A percentile compares a stretch with the other conserved stretches of the same genome.
phyloP scores from a whole-genome alignment of 208 protist species.

The Trypanosoma conorhini region DNA sequence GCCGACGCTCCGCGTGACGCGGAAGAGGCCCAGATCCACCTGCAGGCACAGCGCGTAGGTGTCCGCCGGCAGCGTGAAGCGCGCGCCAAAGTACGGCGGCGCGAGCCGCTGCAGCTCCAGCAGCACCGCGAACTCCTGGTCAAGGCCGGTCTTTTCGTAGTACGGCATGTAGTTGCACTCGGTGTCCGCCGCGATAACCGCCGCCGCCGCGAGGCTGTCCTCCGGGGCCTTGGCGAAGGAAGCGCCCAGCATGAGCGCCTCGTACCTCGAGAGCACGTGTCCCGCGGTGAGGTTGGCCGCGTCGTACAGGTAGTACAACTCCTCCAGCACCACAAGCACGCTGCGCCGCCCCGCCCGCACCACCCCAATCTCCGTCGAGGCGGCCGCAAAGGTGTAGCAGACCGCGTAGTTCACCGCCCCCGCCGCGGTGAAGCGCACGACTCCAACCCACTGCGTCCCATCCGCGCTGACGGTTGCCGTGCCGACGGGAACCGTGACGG shows the following conservation, averaged over 20 bases:
- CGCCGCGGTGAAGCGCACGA: constrained; percentile 54
- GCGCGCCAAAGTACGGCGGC: constrained; percentile 30
- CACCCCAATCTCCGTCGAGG: constrained; percentile 64
- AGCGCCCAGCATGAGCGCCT: constrained; percentile 62
- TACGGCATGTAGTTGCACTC: constrained; percentile 89
- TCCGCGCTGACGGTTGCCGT: constrained; percentile 35
- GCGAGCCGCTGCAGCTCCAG: constrained; percentile 19
- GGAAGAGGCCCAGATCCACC: constrained; percentile 54
- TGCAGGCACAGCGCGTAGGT: constrained; percentile 80
- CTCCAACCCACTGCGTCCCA: constrained; percentile 63
- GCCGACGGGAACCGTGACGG: constrained; percentile 43
- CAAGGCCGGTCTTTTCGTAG: constrained; percentile 26
- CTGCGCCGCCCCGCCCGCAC: constrained; percentile 37
- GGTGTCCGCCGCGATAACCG: constrained; percentile 39
- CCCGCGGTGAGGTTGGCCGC: constrained; percentile 42
- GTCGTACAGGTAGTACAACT: constrained; percentile 66
- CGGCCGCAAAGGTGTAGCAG: constrained; percentile 59
- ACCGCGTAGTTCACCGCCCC: constrained; percentile 41
- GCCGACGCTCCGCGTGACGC: constrained; percentile 28
- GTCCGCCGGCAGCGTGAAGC: constrained; percentile 35
- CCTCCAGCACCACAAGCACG: constrained; percentile 43
- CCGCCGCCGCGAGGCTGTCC: constrained; percentile 27
- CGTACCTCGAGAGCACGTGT: constrained; percentile 61
- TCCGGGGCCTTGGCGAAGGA: constrained; percentile 33
- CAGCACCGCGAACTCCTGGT: constrained; percentile 33